phyloP scores from a whole-genome alignment of 345 rosid species.

The Bruguiera sexangula region DNA sequence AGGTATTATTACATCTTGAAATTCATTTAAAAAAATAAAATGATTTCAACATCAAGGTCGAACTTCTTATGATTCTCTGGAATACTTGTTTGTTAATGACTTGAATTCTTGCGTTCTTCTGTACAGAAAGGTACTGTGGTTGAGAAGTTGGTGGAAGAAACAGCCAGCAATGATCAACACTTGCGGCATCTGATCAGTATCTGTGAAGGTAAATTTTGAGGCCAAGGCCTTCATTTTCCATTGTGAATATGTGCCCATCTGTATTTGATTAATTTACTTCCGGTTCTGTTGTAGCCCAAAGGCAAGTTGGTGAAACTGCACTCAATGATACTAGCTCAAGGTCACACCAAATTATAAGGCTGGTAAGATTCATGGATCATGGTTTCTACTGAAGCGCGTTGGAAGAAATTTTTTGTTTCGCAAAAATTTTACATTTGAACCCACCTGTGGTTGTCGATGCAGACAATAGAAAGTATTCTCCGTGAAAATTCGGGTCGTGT shows the following conservation, averaged over 20 bases:
- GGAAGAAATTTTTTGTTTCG: background rate
- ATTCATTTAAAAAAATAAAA: background rate
- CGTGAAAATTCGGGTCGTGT: slow-evolving; percentile 93
- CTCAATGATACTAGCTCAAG: slow-evolving; percentile 94
- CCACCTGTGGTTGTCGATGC: slow-evolving; percentile 29
- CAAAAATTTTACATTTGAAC: slow-evolving; percentile 19
- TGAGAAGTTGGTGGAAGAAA: slow-evolving; percentile 92
- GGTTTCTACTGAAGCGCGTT: background rate
- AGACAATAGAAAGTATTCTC: slow-evolving; percentile 89
- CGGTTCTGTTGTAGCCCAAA: slow-evolving; percentile 63
- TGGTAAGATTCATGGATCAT: slow-evolving; percentile 47
- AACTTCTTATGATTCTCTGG: background rate
- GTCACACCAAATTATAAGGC: slow-evolving; percentile 95
- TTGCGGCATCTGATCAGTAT: slow-evolving; percentile 76
- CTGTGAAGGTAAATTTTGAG: slow-evolving; percentile 69
- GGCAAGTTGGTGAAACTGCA: slow-evolving; percentile 99
- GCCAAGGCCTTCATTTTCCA: slow-evolving; percentile 7
- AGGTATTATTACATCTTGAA: slow-evolving; percentile 55
- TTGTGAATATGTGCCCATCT: background rate
- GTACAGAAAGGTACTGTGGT: slow-evolving; percentile 97
- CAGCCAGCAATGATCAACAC: slow-evolving; percentile 73
- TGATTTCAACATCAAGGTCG: background rate
- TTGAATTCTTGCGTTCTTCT: slow-evolving; percentile 10
- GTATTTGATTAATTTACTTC: slow-evolving; percentile 20
- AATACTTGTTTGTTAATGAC: background rate